Evolutionary conservation across 441 rosid species (phyloP).

Genomic region (Croton laevigatus): DNA sequence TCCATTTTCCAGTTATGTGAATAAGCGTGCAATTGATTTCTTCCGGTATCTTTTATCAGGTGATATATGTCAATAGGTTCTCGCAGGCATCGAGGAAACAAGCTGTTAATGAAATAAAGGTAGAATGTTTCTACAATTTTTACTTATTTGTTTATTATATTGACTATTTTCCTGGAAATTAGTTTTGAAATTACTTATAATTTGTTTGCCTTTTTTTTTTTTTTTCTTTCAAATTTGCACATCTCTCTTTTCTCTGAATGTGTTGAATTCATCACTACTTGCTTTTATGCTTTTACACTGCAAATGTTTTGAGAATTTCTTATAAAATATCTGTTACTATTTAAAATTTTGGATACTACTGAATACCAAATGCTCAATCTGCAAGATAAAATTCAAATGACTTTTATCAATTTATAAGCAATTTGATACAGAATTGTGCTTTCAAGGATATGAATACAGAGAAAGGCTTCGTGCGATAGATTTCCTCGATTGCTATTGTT

Average conservation of each 20-base stretch:
- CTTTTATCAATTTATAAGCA: constrained; percentile 60
- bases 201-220: no score
- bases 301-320: background rate
- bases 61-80: constrained; percentile 94
- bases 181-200: background rate
- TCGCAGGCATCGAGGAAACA: constrained; percentile 80
- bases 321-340: background rate
- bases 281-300: background rate
- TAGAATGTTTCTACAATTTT: constrained; percentile 48
- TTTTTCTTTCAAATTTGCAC: background rate
- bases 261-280: background rate
- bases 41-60: constrained; percentile 40
- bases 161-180: background rate
- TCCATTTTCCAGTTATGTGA: background rate
- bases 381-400: constrained; percentile 36
- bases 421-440: constrained; percentile 95
- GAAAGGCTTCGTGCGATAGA: constrained; percentile 76
- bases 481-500: constrained; percentile 85
- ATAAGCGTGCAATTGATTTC: background rate
- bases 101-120: constrained; percentile 93
- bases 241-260: background rate
- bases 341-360: background rate
- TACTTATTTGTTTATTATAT: background rate
- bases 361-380: constrained; percentile 8
- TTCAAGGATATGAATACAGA: constrained; percentile 97